A percentile compares a stretch with the other conserved stretches of the same genome.
Conservation (phyloP, 208 protist genomes). For the Trypanosomatidae sp. region DNA sequence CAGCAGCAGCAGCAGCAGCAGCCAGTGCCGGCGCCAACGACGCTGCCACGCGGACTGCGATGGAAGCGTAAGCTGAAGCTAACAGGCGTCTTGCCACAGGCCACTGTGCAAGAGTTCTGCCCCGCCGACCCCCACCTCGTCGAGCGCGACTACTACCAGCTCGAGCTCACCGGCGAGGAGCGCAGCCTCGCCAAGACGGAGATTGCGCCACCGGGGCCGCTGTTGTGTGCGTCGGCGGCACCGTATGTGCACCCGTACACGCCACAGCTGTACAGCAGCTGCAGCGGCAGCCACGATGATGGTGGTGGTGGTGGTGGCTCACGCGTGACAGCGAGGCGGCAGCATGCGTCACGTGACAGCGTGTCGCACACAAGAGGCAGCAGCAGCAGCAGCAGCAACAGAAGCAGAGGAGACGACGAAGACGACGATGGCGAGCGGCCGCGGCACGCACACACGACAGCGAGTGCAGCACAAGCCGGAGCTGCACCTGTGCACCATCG, state of each 20-base stretch:
- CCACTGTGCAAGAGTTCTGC: constrained; percentile 10
- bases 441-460: no score
- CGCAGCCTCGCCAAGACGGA: constrained; percentile 22
- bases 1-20: no score
- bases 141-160: constrained; percentile 37
- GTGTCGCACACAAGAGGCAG: constrained; percentile 1
- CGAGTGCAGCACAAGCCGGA: background rate
- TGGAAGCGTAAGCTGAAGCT: constrained; percentile 53
- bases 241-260: no score
- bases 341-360: no score
- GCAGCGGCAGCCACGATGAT: no score
- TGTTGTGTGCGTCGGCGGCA: constrained; percentile 23
- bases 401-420: no score
- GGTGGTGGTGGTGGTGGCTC: no score
- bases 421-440: no score
- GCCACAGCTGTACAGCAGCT: no score
- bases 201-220: constrained; percentile 20
- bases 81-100: constrained; percentile 9
- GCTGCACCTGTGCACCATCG: background rate
- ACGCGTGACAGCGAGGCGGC: no score
- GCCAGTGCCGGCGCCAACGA: no score
- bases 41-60: constrained; percentile 1
- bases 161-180: constrained; percentile 29
- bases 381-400: background rate
- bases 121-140: constrained; percentile 9